phyloP scores from a whole-genome alignment of 2,329 filamentous ascomycete species.

The Diaporthe vaccinii region DNA sequence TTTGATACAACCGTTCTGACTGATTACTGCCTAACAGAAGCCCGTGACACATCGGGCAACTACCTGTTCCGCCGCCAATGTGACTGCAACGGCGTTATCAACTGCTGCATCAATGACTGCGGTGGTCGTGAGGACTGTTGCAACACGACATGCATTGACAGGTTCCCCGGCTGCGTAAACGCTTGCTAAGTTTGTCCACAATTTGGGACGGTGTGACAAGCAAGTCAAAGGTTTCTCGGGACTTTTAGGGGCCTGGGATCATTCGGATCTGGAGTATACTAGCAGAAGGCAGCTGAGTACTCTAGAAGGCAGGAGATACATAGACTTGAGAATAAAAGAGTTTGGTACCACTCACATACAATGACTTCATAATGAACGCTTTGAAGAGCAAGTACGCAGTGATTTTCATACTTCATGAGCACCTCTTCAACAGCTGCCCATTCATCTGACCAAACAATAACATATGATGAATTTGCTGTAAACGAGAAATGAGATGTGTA shows the following conservation, averaged over 20 bases:
- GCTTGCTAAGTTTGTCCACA: not conserved
- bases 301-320: too few relatives aligned
- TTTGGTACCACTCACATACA: not conserved
- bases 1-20: not conserved
- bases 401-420: too few relatives aligned
- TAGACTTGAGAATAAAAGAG: not conserved
- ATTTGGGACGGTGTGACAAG: not conserved
- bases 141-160: constrained; percentile 9
- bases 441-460: too few relatives aligned
- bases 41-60: not conserved
- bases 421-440: too few relatives aligned
- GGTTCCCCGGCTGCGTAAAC: not conserved
- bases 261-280: too few relatives aligned
- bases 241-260: not conserved
- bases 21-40: not conserved
- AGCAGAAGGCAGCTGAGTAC: not conserved
- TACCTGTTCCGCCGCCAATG: constrained; percentile 6
- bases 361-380: not conserved
- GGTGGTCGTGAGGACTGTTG: constrained; percentile 12
- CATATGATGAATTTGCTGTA: too few relatives aligned
- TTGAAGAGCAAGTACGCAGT: not conserved
- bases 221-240: not conserved
- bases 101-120: constrained; percentile 18
- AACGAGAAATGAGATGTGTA: too few relatives aligned
- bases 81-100: constrained; percentile 1